Evolutionary conservation across 768 basidiomycete species (phyloP), one percentile per base, ranked within the genome.

Genomic region (Termitomyces sp.): DNA sequence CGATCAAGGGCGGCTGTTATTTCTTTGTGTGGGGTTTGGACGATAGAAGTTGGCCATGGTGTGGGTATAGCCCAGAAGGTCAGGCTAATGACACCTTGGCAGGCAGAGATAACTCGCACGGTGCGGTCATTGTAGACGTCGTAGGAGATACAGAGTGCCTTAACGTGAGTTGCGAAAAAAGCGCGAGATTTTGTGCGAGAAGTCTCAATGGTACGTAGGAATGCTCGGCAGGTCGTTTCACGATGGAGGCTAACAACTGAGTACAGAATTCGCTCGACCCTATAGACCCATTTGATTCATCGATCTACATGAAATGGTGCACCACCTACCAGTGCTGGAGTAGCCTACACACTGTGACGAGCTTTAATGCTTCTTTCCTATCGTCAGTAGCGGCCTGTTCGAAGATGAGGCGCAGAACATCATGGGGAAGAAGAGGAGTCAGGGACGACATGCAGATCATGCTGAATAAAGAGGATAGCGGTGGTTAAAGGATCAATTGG

Each of bases 221-320:
- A 76, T 10, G 68, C 64, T 28, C 64, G 68, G 25, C 65, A 67
- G 2, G 72, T 70, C 21, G 66, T 67, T 48, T 70, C 67, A 9
- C 67, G 69, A 52, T 61, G 64, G 14, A 77, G 64, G 40, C 62
- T 64, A 0, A 76, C 72, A 11, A 68, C 64, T 10, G 67, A 59
- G 58, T 76, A 76, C 25, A 77, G 62, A 32, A 73, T 65, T 32
- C 60, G 60, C 45, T 74, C 73, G 5, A 75, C 66, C 74, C 74
- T 75, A 43, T 11, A 34, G 1, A 48, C 3, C 6, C 14, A 6
- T 7, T 47, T 21, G 52, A 47, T 52, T 21, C 17, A 37, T 19
- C 28, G 23, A 14, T 21, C 5, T 32, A 5, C 6, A 14, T 21
- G 27, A 43, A 28, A 34, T 44, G n/a, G 9, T 30, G 46, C 30